Evolutionary conservation across 2,329 filamentous ascomycete species (phyloP), one percentile per base, ranked within the genome.

Genomic region (Colletotrichum sp.): DNA sequence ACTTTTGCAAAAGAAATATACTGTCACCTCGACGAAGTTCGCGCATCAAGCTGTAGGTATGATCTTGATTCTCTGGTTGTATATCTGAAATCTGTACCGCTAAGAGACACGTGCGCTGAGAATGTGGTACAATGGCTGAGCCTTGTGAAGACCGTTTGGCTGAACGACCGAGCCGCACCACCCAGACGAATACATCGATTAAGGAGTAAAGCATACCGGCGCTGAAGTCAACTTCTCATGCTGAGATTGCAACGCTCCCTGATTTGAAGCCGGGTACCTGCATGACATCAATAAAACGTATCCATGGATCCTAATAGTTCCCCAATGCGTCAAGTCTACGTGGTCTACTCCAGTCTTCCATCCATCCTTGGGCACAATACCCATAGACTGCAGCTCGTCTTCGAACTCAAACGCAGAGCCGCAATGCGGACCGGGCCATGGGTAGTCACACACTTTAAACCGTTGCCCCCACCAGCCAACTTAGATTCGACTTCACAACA

Each of bases 161-260:
- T 48, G 18, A 48, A 48, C 0, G 5, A n/a, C 3, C 1, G 3
- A 7, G 0, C 39, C 0, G 18, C 6, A 48, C 10, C 10, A 48
- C 43, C 43, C 1, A 48, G 18, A 6, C 43, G 9, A 48, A 21
- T 4, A 4, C 6, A 3, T 21, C 5, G 43, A 4, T 48, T 21
- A 48, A 12, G 18, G 43, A 48, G 1, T 2, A 1, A 12, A 2
- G 9, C 18, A 48, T 21, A 4, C 43, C 10, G 0, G 6, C 10
- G 43, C 6, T 3, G 0, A 7, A 48, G 43, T 21, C 10, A 13
- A 48, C 43, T 48, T 4, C 43, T 21, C n/a, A 13, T 48, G 1
- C 6, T 1, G 2, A 7, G 10, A 21, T 4, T 13, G 43, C 43
- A 48, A 48, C 43, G 6, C 9, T 13, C 43, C 43, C n/a, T 48